A percentile compares a stretch with the other conserved stretches of the same genome.
Evolutionary conservation across 2,329 filamentous ascomycete species (phyloP).

Genomic region (Parasarocladium wereldwijsianum): DNA sequence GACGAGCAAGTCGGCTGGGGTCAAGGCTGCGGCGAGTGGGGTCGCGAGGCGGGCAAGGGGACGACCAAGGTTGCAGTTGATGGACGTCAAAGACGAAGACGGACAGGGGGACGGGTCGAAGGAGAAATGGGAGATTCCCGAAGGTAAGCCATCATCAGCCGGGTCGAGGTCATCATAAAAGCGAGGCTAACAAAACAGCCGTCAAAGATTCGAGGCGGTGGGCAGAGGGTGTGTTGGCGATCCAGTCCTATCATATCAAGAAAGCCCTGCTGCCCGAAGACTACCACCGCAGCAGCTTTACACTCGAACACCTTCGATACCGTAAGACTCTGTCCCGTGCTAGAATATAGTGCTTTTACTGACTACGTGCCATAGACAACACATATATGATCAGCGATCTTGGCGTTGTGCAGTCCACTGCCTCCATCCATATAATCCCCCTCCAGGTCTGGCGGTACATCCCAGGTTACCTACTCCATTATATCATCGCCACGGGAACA

Average conservation of each 20-base stretch:
- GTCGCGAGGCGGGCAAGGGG: background rate
- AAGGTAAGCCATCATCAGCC: background rate
- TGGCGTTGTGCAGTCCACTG: background rate
- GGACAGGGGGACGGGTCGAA: background rate
- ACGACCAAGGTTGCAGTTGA: conserved; percentile 1
- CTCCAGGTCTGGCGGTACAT: conserved; percentile 2
- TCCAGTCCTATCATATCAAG: background rate
- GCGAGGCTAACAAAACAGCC: no score
- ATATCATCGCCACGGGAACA: conserved; percentile 1
- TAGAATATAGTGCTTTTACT: background rate
- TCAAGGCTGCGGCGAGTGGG: no score
- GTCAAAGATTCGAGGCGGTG: no score
- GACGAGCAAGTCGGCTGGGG: conserved; percentile 1
- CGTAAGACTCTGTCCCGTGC: background rate
- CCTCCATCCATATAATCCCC: conserved; percentile 1
- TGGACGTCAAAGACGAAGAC: conserved; percentile 1
- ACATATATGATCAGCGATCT: conserved; percentile 2
- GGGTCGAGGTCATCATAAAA: background rate
- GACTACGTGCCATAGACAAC: background rate
- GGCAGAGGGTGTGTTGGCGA: background rate
- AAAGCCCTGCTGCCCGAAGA: conserved; percentile 1
- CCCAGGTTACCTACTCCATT: background rate
- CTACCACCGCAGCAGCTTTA: background rate
- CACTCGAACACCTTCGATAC: conserved; percentile 1
- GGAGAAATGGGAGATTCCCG: background rate